These are phyloP conservation scores for Cercospora brassicicola DNA, from an alignment of 2,329 filamentous ascomycete species.

Conservation along the genomic window DNA sequence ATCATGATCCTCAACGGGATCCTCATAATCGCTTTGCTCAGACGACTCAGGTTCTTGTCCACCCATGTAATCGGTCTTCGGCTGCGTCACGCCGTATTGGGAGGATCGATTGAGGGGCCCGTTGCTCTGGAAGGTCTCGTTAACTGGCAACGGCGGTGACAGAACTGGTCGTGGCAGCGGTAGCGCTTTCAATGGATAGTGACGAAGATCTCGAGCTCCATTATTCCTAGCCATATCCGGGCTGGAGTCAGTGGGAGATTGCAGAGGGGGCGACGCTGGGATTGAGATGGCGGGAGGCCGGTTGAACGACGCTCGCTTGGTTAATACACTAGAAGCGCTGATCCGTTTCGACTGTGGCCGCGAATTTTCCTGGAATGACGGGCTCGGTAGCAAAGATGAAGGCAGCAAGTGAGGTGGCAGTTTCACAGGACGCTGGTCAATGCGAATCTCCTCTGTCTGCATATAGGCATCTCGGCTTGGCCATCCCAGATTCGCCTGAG, in stretches of 20 bases:
- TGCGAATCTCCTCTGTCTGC: slow-evolving; percentile 88
- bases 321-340: slow-evolving; percentile 27
- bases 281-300: slow-evolving; percentile 20
- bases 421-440: slow-evolving; percentile 73
- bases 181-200: slow-evolving; percentile 37
- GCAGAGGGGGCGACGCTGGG: slow-evolving; percentile 30
- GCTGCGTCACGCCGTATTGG: slow-evolving; percentile 38
- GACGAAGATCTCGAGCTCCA: slow-evolving; percentile 30
- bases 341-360: slow-evolving; percentile 17
- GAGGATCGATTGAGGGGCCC: slow-evolving; percentile 39
- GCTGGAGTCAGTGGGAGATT: slow-evolving; percentile 32
- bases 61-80: slow-evolving; percentile 27
- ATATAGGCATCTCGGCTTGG: slow-evolving; percentile 59
- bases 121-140: slow-evolving; percentile 25
- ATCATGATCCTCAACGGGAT: slow-evolving; percentile 28
- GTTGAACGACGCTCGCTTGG: slow-evolving; percentile 20
- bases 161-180: slow-evolving; percentile 37
- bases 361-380: slow-evolving; percentile 39
- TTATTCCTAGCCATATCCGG: slow-evolving; percentile 29
- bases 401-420: slow-evolving; percentile 77
- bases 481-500: slow-evolving; percentile 66
- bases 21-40: slow-evolving; percentile 34
- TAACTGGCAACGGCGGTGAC: slow-evolving; percentile 33
- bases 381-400: slow-evolving; percentile 65
- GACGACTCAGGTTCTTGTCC: slow-evolving; percentile 24